These are phyloP conservation scores for Megacollybia marginata DNA, from an alignment of 768 basidiomycete species.

Conservation along the genomic window DNA sequence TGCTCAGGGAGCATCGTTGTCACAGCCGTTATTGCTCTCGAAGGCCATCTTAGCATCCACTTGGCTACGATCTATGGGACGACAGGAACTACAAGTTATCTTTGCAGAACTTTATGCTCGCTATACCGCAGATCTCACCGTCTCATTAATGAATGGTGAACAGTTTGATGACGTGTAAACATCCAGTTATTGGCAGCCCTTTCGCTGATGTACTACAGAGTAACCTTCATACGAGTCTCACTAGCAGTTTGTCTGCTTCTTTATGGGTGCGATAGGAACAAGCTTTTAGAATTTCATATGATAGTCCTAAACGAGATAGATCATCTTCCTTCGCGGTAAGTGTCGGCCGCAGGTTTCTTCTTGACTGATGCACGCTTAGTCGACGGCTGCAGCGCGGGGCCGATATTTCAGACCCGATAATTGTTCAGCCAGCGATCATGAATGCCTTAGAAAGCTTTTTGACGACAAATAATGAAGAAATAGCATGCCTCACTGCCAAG, in stretches of 20 bases:
- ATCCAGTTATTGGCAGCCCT: neutral
- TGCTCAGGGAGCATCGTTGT: slow-evolving; percentile 30
- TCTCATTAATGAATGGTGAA: slow-evolving; percentile 22
- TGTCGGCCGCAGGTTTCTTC: slow-evolving; percentile 4
- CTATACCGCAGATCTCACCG: slow-evolving; percentile 31
- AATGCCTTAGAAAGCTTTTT: slow-evolving; percentile 45
- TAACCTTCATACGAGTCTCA: slow-evolving; percentile 51
- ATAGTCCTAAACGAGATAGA: slow-evolving; percentile 40
- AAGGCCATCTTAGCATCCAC: slow-evolving; percentile 46
- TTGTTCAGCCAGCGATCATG: slow-evolving; percentile 52
- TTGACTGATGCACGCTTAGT: slow-evolving; percentile 23
- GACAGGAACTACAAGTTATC: slow-evolving; percentile 48
- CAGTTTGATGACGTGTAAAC: slow-evolving; percentile 32
- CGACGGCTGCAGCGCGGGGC: slow-evolving; percentile 38
- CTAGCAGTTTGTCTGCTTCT: slow-evolving; percentile 54
- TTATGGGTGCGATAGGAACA: slow-evolving; percentile 56
- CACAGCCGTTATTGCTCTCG: slow-evolving; percentile 42
- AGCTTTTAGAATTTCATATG: slow-evolving; percentile 37
- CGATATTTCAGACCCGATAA: slow-evolving; percentile 47
- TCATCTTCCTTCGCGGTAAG: slow-evolving; percentile 51
- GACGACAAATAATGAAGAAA: slow-evolving; percentile 36
- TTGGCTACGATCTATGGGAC: slow-evolving; percentile 55
- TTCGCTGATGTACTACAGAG: neutral
- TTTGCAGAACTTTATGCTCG: slow-evolving; percentile 42
- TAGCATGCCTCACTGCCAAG: slow-evolving; percentile 47